A percentile compares a stretch with the other conserved stretches of the same genome.
Evolutionary conservation across 164 flowering plant genomes (phyloP).

Genomic region (Nymphaea colorata): DNA sequence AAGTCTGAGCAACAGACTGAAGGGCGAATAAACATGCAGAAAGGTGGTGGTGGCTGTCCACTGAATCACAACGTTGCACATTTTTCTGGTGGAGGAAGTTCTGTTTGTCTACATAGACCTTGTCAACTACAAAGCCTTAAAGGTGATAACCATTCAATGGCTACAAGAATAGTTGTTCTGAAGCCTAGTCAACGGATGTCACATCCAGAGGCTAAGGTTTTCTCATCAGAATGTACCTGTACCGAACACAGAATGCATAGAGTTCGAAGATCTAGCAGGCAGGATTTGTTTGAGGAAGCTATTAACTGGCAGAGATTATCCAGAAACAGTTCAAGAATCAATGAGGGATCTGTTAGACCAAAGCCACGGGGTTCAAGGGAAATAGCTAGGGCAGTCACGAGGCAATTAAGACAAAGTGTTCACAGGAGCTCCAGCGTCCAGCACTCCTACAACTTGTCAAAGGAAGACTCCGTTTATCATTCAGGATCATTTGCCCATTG

Average conservation of each 20-base stretch:
- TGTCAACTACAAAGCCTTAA: constrained; percentile 12
- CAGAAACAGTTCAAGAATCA: constrained; percentile 1
- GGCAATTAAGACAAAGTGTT: constrained; percentile 17
- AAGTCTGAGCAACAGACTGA: constrained; percentile 20
- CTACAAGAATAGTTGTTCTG: constrained; percentile 77
- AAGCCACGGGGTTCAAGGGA: constrained; percentile 43
- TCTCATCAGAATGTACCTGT: background rate
- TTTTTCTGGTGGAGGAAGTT: constrained; percentile 5
- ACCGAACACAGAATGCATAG: constrained; percentile 13
- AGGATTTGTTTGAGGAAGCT: constrained; percentile 15
- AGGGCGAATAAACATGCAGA: constrained; percentile 3
- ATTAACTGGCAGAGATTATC: constrained; percentile 13
- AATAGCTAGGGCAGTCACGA: constrained; percentile 46
- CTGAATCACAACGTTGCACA: constrained; percentile 13
- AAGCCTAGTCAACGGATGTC: constrained; percentile 39
- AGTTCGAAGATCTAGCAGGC: constrained; percentile 9
- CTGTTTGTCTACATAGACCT: constrained; percentile 12
- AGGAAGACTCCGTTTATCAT: constrained; percentile 39
- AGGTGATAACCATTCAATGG: constrained; percentile 14
- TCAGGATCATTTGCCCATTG: constrained; percentile 16
- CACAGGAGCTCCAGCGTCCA: constrained; percentile 17
- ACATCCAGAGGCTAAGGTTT: background rate
- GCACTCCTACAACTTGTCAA: constrained; percentile 41
- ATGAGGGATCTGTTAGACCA: constrained; percentile 19
- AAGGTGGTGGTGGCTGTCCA: constrained; percentile 11